Evolutionary conservation across 805 yeast genomes (phyloP), one percentile per base, ranked within the genome.

Genomic region (Priceomyces haplophilus): DNA sequence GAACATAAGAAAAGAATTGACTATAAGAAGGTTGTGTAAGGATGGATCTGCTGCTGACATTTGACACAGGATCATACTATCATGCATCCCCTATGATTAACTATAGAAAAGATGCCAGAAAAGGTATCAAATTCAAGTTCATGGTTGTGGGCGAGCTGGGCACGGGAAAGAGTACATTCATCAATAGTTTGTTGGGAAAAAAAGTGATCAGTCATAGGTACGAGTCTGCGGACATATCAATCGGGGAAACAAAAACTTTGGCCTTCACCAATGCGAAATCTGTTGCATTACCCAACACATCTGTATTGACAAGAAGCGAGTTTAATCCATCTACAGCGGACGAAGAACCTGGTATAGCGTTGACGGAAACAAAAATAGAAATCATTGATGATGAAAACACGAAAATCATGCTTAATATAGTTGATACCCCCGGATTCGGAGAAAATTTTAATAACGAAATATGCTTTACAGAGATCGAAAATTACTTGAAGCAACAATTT

Each of bases 351-450:
- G 90, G 91, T 2, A 79, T 85, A 43, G 82, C 89, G 6, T 77
- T 85, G 50, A 83, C 90, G 3, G 84, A 80, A 51, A 78, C 83
- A 4, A 70, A 71, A 16, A 72, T 81, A 20, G 87, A 82, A 53
- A 71, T 82, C 37, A 55, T 82, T 25, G 78, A 82, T 56, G 85
- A 82, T 34, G 79, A 75, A 18, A 78, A 77, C 45, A 67, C 78
- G 11, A 77, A 75, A 51, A 63, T 82, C 50, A 62, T 73, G 31
- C 66, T 87, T 49, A 79, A 79, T 48, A 69, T 84, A 37, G 76
- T 84, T 38, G 83, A 83, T 55, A 75, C 91, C 4, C 85, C 88
- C 16, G 93, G 91, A 1, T 80, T 84, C 55, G 93, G 91, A 34
- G 90, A 84, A 53, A 82, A 79, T 56, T 71, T 85, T 51, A 81